These are phyloP conservation scores for Actinomortierella wolfii DNA, from an alignment of 371 early-diverging fungal species.

Conservation along the genomic window DNA sequence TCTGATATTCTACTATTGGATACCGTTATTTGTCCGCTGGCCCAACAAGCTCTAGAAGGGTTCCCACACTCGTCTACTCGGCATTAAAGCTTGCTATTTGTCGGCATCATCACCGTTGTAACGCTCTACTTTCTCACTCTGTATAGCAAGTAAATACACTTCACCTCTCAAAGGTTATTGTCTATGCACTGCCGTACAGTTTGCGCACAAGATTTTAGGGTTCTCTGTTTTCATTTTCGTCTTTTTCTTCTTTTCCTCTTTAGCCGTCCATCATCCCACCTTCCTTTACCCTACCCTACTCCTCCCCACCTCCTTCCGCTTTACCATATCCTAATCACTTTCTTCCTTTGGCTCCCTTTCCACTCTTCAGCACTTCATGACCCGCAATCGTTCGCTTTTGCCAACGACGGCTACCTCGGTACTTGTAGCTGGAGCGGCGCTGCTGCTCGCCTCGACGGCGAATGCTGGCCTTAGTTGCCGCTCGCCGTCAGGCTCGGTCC, in stretches of 20 bases:
- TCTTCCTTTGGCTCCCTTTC: neutral
- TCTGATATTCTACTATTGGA: too few relatives aligned
- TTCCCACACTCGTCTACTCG: too few relatives aligned
- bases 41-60: too few relatives aligned
- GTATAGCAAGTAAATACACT: too few relatives aligned
- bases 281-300: neutral
- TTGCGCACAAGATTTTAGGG: too few relatives aligned
- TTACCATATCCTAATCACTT: neutral
- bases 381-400: neutral
- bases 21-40: too few relatives aligned
- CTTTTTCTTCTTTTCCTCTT: neutral
- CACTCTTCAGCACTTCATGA: neutral
- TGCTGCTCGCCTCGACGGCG: constrained; percentile 9
- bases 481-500: constrained; percentile 8
- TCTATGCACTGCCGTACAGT: too few relatives aligned
- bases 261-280: neutral
- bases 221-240: neutral
- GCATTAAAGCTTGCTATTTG: too few relatives aligned
- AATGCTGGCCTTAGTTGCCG: constrained; percentile 16
- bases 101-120: too few relatives aligned
- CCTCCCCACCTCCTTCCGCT: neutral
- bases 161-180: too few relatives aligned
- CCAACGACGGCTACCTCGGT: constrained; percentile 5
- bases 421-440: constrained; percentile 4
- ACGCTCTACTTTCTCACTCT: too few relatives aligned